phyloP scores from a whole-genome alignment of 768 basidiomycete species.

The Russula lepida region DNA sequence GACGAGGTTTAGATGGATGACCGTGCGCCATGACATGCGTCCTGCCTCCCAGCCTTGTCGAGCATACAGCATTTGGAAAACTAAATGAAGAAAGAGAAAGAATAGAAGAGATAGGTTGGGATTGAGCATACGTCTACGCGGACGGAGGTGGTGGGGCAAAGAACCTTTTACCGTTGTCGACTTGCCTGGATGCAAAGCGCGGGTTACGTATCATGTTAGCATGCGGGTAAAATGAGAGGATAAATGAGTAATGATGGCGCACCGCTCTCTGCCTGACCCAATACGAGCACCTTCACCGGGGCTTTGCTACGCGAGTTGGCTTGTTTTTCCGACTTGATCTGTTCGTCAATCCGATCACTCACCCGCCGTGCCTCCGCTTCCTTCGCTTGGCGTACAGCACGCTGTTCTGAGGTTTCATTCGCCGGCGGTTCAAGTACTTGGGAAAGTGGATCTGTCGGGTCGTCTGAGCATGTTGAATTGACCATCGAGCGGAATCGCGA shows the following conservation, averaged over 20 bases:
- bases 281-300: conserved; percentile 24
- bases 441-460: background rate
- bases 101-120: background rate
- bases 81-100: background rate
- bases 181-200: background rate
- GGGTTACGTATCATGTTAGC: background rate
- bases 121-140: background rate
- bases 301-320: conserved; percentile 17
- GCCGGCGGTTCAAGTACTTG: background rate
- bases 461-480: background rate
- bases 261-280: conserved; percentile 21
- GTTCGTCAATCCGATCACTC: conserved; percentile 24
- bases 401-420: conserved; percentile 20
- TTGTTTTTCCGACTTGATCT: conserved; percentile 18
- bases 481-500: conserved; percentile 1
- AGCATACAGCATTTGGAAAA: conserved; percentile 11
- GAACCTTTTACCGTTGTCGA: conserved; percentile 12
- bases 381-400: conserved; percentile 18
- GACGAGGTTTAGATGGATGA: conserved; percentile 57
- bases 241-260: background rate
- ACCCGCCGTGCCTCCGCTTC: conserved; percentile 23
- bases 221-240: background rate
- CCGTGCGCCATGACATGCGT: conserved; percentile 69
- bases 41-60: conserved; percentile 45
- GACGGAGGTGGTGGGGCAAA: background rate